A percentile compares a stretch with the other conserved stretches of the same genome.
Evolutionary conservation across 352 stramenopile species (phyloP).

Genomic region (Phytopythium chamaehyphon): DNA sequence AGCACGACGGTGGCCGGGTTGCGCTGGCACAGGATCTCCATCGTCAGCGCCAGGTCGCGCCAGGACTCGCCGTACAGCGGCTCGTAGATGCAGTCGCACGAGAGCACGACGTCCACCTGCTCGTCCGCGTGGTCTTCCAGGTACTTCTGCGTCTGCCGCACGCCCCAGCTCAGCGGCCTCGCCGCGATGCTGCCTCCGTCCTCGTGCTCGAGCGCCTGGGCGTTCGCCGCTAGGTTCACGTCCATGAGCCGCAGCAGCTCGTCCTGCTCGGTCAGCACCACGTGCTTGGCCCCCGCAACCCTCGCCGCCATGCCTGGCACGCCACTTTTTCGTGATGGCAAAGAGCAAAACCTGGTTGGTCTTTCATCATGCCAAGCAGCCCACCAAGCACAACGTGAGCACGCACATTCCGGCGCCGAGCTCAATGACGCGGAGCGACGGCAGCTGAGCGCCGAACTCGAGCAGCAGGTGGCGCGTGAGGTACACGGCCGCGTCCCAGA

Average conservation of each 20-base stretch:
- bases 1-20: conserved; percentile 62
- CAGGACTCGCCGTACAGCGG: conserved; percentile 92
- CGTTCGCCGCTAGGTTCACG: conserved; percentile 61
- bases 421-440: conserved; percentile 58
- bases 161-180: conserved; percentile 74
- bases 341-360: too few species aligned
- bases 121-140: conserved; percentile 41
- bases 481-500: conserved; percentile 85
- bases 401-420: conserved; percentile 80
- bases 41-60: conserved; percentile 82
- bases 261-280: conserved; percentile 91
- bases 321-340: too few species aligned
- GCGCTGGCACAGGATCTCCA: conserved; percentile 66
- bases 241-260: conserved; percentile 85
- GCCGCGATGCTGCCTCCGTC: conserved; percentile 39
- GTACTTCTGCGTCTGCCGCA: conserved; percentile 61
- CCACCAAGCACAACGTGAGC: neutral
- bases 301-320: conserved; percentile 90
- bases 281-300: conserved; percentile 72
- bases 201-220: conserved; percentile 23
- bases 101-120: conserved; percentile 89
- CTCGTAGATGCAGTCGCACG: conserved; percentile 95
- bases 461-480: conserved; percentile 51
- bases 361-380: neutral
- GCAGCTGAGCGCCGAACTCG: conserved; percentile 38